A percentile compares a stretch with the other conserved stretches of the same genome.
These are phyloP conservation scores for Eutypella sp. DNA, from an alignment of 2,329 filamentous ascomycete species.

Conservation along the genomic window DNA sequence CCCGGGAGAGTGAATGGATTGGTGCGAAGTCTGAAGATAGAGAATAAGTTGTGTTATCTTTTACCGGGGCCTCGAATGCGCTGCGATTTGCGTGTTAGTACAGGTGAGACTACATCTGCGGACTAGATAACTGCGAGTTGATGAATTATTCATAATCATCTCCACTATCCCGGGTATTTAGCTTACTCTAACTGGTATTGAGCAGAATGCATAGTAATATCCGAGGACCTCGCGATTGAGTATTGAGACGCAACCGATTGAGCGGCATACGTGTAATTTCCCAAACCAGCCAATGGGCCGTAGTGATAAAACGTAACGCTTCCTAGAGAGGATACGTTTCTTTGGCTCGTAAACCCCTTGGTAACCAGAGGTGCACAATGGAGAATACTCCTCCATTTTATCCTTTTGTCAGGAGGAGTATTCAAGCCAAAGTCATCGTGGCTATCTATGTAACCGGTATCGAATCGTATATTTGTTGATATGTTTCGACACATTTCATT, in stretches of 20 bases:
- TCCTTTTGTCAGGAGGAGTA: not conserved
- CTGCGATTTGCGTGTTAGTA: not conserved
- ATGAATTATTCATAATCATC: not conserved
- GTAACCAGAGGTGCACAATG: constrained; percentile 12
- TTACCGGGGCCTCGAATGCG: not conserved
- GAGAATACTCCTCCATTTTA: constrained; percentile 2
- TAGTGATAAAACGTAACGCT: constrained; percentile 7
- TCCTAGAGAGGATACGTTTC: not conserved
- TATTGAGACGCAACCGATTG: not conserved
- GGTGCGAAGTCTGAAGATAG: not conserved
- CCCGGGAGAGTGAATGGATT: not conserved
- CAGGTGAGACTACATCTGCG: too few relatives aligned
- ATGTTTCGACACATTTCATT: constrained; percentile 2
- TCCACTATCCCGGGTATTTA: too few relatives aligned
- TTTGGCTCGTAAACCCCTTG: constrained; percentile 3
- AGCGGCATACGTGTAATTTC: constrained; percentile 1
- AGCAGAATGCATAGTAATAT: not conserved
- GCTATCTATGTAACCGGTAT: constrained; percentile 7
- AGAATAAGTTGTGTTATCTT: not conserved
- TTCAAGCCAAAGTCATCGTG: constrained; percentile 7
- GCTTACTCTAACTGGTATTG: not conserved
- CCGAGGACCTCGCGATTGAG: not conserved
- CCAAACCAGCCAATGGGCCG: not conserved
- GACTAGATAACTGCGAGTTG: not conserved
- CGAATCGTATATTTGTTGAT: constrained; percentile 4